These are phyloP conservation scores for Suhomyces sp. DNA, from an alignment of 805 yeast species.

Conservation along the genomic window DNA sequence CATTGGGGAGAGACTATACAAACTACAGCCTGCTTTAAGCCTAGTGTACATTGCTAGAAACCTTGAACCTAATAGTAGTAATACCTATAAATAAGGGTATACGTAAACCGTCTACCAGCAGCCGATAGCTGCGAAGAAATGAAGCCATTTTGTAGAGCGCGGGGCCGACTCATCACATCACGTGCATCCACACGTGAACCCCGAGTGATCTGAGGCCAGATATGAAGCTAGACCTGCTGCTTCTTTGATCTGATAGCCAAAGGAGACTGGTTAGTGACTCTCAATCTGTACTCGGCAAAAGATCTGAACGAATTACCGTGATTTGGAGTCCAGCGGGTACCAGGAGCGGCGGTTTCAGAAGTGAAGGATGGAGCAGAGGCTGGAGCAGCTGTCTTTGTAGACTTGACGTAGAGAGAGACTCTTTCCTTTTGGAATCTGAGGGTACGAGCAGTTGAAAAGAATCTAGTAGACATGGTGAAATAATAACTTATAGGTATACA, in stretches of 20 bases:
- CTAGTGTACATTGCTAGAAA: not conserved
- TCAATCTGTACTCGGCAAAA: slow-evolving; percentile 45
- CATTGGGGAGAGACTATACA: no score
- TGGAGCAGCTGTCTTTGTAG: slow-evolving; percentile 15
- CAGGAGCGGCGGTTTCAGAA: slow-evolving; percentile 15
- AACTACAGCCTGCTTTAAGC: not conserved
- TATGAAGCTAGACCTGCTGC: not conserved
- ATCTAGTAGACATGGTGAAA: slow-evolving; percentile 14
- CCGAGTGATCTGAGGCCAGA: no score
- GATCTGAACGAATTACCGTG: slow-evolving; percentile 40
- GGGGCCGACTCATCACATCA: not conserved
- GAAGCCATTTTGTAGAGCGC: not conserved
- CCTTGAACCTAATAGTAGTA: not conserved
- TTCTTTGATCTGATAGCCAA: slow-evolving; percentile 27
- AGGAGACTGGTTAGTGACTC: slow-evolving; percentile 40
- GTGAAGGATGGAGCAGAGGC: slow-evolving; percentile 3
- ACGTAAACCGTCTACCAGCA: not conserved
- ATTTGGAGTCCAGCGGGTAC: slow-evolving; percentile 36
- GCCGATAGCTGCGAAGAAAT: not conserved
- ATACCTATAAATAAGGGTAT: not conserved
- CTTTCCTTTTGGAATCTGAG: slow-evolving; percentile 29
- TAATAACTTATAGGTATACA: not conserved
- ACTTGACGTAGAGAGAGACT: slow-evolving; percentile 22
- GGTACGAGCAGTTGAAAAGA: slow-evolving; percentile 19
- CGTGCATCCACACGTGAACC: no score